These are phyloP conservation scores for Scedosporium dehoogii DNA, from an alignment of 2,329 filamentous ascomycete species.

Conservation along the genomic window DNA sequence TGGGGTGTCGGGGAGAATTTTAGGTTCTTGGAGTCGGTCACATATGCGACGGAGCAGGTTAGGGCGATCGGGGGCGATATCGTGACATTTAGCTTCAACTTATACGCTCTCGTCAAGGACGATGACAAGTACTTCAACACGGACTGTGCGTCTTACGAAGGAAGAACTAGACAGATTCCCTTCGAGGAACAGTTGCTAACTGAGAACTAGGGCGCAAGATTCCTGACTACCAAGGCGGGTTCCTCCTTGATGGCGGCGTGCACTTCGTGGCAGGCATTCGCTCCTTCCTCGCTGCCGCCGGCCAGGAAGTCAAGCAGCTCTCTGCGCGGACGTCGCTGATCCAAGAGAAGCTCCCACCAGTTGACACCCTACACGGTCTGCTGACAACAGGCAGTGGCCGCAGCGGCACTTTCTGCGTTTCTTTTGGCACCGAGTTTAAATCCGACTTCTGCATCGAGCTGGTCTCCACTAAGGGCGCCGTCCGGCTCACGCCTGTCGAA, in stretches of 20 bases:
- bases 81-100: slow-evolving; percentile 28
- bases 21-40: slow-evolving; percentile 49
- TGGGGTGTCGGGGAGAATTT: slow-evolving; percentile 66
- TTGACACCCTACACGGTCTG: slow-evolving; percentile 56
- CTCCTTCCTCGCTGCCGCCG: slow-evolving; percentile 39
- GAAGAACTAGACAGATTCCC: slow-evolving; percentile 7
- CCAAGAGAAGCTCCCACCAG: slow-evolving; percentile 48
- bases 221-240: slow-evolving; percentile 65
- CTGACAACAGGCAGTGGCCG: slow-evolving; percentile 43
- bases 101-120: slow-evolving; percentile 31
- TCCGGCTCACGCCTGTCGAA: slow-evolving; percentile 35
- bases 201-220: slow-evolving; percentile 45
- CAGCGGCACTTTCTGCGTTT: slow-evolving; percentile 45
- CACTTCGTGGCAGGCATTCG: slow-evolving; percentile 59
- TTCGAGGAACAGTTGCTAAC: not conserved
- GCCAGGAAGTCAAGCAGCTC: slow-evolving; percentile 33
- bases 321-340: slow-evolving; percentile 45
- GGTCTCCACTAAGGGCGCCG: slow-evolving; percentile 46
- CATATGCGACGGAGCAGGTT: slow-evolving; percentile 27
- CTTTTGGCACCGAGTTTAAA: slow-evolving; percentile 43
- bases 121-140: slow-evolving; percentile 40
- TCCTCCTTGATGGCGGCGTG: slow-evolving; percentile 66
- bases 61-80: slow-evolving; percentile 12
- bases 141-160: slow-evolving; percentile 18
- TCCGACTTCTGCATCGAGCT: slow-evolving; percentile 43